These are phyloP conservation scores for Inosperma sp. DNA, from an alignment of 768 basidiomycete genomes.

Conservation along the genomic window DNA sequence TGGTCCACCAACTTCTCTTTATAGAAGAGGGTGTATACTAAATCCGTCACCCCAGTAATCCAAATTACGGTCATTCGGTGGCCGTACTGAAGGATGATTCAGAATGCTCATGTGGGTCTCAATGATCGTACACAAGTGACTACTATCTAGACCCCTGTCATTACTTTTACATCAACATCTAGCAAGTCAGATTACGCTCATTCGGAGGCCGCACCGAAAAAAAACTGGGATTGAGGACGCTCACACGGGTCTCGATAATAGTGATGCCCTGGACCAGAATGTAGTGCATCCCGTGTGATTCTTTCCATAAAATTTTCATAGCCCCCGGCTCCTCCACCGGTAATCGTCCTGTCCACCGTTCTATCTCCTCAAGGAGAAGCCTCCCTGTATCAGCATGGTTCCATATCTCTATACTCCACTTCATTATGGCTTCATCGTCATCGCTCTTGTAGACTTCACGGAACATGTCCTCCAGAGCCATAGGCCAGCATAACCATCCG, in stretches of 20 bases:
- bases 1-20: no score
- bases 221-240: not conserved
- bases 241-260: constrained; percentile 3
- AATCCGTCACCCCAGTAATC: not conserved
- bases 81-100: no score
- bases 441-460: not conserved
- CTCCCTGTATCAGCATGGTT: constrained; percentile 1
- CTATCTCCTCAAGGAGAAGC: constrained; percentile 1
- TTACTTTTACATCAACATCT: no score
- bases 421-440: not conserved
- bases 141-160: no score
- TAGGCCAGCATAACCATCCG: not conserved
- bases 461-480: constrained; percentile 2
- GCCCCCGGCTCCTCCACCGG: not conserved
- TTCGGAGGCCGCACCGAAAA: constrained; percentile 1
- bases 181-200: no score
- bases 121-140: no score
- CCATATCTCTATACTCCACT: constrained; percentile 2
- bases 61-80: not conserved
- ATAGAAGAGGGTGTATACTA: not conserved
- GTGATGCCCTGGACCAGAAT: constrained; percentile 5
- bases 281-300: constrained; percentile 1
- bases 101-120: no score
- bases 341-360: not conserved
- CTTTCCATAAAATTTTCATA: constrained; percentile 1